A percentile compares a stretch with the other conserved stretches of the same genome.
Conservation (phyloP, 2,329 filamentous ascomycete genomes). For the Coniosporium tulheliwenetii region DNA sequence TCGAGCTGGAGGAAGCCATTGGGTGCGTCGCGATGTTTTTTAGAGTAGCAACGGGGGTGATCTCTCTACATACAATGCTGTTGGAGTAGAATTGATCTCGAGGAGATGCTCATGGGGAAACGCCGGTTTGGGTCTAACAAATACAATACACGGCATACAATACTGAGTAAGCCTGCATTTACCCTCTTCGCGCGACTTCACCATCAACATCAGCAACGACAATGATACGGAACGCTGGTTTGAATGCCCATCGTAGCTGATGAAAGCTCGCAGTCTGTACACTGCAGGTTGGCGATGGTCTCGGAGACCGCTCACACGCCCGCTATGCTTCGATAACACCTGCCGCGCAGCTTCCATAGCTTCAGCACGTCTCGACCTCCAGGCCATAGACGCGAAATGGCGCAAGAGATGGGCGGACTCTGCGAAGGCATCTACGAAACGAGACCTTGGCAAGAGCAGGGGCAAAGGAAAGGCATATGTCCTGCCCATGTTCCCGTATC, state of each 20-base stretch:
- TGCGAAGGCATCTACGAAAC: slow-evolving; percentile 4
- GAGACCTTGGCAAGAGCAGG: not conserved
- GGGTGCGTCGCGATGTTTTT: no score
- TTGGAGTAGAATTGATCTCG: no score
- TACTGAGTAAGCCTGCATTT: no score
- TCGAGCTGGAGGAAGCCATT: no score
- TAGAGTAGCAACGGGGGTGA: no score
- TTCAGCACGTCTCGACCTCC: slow-evolving; percentile 21
- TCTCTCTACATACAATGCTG: no score
- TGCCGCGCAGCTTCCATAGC: slow-evolving; percentile 1
- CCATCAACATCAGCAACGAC: no score
- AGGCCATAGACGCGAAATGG: slow-evolving; percentile 38
- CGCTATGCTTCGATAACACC: slow-evolving; percentile 2
- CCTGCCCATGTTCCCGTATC: slow-evolving; percentile 87
- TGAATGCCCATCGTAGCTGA: slow-evolving; percentile 8
- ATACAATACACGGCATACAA: no score
- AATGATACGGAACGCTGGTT: no score
- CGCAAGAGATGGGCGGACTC: slow-evolving; percentile 28
- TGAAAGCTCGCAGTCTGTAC: slow-evolving; percentile 13
- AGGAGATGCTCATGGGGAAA: no score
- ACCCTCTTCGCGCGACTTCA: no score
- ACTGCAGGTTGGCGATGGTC: slow-evolving; percentile 9
- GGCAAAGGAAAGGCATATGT: slow-evolving; percentile 43
- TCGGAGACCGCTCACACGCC: slow-evolving; percentile 1
- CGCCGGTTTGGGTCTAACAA: no score